These are phyloP conservation scores for Pseudevernia furfuracea DNA, from an alignment of 495 filamentous ascomycete genomes.

Conservation along the genomic window DNA sequence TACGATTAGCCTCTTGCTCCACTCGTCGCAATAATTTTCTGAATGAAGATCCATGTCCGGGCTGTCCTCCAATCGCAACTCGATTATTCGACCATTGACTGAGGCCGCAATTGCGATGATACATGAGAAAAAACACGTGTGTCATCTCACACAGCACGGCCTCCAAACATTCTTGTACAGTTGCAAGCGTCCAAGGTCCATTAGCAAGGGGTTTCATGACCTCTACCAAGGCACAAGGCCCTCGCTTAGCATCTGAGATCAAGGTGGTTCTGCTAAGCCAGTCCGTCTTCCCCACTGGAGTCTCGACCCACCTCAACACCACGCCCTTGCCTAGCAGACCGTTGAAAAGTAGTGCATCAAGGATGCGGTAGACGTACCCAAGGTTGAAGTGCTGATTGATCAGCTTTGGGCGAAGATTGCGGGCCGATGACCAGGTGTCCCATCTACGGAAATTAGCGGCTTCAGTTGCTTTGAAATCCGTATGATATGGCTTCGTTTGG, in stretches of 20 bases:
- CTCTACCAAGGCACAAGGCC: not conserved
- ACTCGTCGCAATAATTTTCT: not conserved
- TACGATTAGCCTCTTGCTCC: not conserved
- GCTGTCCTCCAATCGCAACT: not conserved
- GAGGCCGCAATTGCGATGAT: not conserved
- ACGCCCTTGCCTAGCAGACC: not conserved
- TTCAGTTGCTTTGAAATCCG: not conserved
- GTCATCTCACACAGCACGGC: not conserved
- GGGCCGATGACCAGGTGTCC: not conserved
- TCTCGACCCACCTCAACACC: not conserved
- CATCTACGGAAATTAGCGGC: not conserved
- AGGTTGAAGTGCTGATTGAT: not conserved
- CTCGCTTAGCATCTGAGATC: not conserved
- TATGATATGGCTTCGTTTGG: not conserved
- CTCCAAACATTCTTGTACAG: not conserved
- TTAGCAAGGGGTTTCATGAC: not conserved
- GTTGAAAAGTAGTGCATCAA: not conserved
- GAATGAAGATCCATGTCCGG: not conserved
- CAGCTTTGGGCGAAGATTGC: not conserved
- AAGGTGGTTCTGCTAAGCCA: not conserved
- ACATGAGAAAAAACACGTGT: not conserved
- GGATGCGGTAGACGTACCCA: not conserved
- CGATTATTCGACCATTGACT: not conserved
- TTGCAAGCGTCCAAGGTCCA: not conserved
- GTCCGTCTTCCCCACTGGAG: not conserved